Evolutionary conservation across 192 early-diverging fungal genomes (phyloP).

Genomic region (Backusella circina): DNA sequence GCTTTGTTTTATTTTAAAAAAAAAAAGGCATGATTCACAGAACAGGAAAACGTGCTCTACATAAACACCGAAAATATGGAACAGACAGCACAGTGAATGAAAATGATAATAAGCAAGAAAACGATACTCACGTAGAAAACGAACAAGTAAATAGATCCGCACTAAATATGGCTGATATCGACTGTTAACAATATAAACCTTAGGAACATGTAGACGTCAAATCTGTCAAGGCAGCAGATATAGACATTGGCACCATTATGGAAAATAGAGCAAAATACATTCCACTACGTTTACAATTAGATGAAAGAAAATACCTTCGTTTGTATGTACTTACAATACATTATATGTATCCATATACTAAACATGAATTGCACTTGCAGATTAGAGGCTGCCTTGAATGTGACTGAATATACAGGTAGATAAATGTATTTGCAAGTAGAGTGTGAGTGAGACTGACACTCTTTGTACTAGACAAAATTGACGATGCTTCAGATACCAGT

Average conservation of each 20-base stretch:
- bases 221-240: constrained; percentile 22
- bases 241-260: constrained; percentile 74
- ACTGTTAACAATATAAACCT: background rate
- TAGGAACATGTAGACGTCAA: background rate
- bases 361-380: constrained; percentile 14
- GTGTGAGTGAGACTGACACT: background rate
- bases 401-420: constrained; percentile 61
- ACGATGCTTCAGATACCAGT: constrained; percentile 68
- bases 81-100: background rate
- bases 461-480: constrained; percentile 29
- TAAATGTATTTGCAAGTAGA: background rate
- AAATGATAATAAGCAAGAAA: background rate
- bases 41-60: constrained; percentile 65
- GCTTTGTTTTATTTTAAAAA: background rate
- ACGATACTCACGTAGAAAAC: background rate
- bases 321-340: constrained; percentile 40
- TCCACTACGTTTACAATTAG: constrained; percentile 83
- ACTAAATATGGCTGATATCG: too few species aligned
- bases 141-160: background rate
- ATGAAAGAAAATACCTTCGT: constrained; percentile 91
- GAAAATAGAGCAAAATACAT: constrained; percentile 85
- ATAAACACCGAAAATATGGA: constrained; percentile 32
- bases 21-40: constrained; percentile 69
- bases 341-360: background rate
- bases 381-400: constrained; percentile 91